Evolutionary conservation across 371 early-diverging fungal species (phyloP), one percentile per base, ranked within the genome.

Genomic region (Mortierella sp.): DNA sequence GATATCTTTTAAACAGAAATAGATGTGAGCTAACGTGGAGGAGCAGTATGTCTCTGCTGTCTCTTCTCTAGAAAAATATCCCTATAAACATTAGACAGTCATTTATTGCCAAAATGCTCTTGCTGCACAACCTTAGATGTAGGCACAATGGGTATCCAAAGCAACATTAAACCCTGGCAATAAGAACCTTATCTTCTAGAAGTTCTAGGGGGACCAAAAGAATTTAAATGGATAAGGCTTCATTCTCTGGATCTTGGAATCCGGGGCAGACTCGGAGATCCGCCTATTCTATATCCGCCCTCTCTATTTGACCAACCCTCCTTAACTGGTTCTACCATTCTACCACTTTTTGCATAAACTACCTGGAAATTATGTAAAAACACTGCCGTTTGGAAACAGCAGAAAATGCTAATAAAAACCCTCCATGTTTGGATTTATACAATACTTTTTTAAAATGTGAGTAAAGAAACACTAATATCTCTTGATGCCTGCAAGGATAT

Each of bases 231-330:
- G 47, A 45, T 45, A 45, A 39, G 47, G 16, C 47, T 45, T 12
- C 47, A 45, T 45, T 45, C 47, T 45, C 47, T 45, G 47, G 47
- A 45, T 45, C 47, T 45, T 45, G 47, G 47, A 45, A 45, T 45
- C 47, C 16, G 47, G 47, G 16, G 39, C 47, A 16, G 16, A 45
- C 47, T 45, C 47, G 47, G 47, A 45, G 47, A 45, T 45, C 47
- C 47, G 47, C 47, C 47, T 16, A 39, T 6, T 10, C 10, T 10
- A 39, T 39, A 39, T 39, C 39, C 39, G 39, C 39, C 39, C 39
- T 39, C 39, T 39, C 39, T 39, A 39, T 39, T 10, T 39, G 39
- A 39, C 39, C 39, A 39, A 10, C 39, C 39, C 39, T 39, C 4
- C 39, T 10, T 39, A 39, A 6, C 10, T 39, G 39, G 10, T n/a